Base-by-base conservation (phyloP, 2,329 filamentous ascomycete species). In the Hypomyces perniciosus region DNA sequence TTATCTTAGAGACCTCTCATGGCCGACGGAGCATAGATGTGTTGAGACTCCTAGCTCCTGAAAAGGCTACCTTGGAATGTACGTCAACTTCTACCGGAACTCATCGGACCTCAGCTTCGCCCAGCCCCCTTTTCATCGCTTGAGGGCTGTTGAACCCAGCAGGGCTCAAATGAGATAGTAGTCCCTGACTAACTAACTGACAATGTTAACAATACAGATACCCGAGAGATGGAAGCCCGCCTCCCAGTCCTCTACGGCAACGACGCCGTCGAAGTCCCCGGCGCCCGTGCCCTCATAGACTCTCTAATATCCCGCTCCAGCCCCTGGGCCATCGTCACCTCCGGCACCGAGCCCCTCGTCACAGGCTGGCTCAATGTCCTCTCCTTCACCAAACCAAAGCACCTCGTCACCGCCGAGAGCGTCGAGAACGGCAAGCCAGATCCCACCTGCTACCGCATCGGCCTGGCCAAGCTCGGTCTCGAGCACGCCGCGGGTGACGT, bases 51-150 rank as follows among this genome's bases (percentile, higher is more conserved):
- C 80, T 96, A 52, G 85, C 88, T 55, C 87, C 90, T 12, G 84
- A 88, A 59, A 89, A 90, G 65, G 93, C 93, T 39, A 96, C 86
- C 61, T 92, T 88, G 90, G 90, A 96, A 57, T 96, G 90, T 95
- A 72, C 72, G 88, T 81, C 20, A 20, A 20, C 20, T 20, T 20
- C 20, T 20, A 20, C 20, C 20, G 20, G 20, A 20, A 20, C 2
- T 20, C 20, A 20, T 20, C 20, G 20, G 20, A 20, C 3, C 20
- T 20, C 20, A 20, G 20, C 20, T 20, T 20, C 20, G 3, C 20
- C 8, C 3, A 2, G 34, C 34, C n/a, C 8, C 8, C 34, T 37
- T 37, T 37, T 8, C 34, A 37, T 26, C 0, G 13, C 13, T 2
- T 13, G 20, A 20, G 20, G 20, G 20, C 20, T 20, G 20, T 20